Percentiles rank a stretch among this genome's conserved stretches.
Conservation (phyloP, 2,329 filamentous ascomycete genomes). For the Zymoseptoria passerinii region DNA sequence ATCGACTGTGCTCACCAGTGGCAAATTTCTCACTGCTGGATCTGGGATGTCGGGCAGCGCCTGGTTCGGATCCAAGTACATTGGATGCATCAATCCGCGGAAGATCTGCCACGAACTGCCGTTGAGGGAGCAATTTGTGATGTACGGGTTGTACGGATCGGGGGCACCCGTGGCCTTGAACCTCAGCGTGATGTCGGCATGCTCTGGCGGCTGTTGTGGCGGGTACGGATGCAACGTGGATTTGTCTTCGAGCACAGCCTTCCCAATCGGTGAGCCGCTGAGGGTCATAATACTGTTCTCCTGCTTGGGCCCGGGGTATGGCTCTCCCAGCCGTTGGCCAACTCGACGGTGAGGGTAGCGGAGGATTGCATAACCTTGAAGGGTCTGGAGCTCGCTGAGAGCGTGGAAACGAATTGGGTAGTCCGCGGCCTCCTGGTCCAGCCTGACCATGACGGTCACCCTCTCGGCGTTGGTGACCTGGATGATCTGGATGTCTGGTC, state of each 20-base stretch:
- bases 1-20: not conserved
- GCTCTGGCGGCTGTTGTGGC: slow-evolving; percentile 1
- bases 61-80: slow-evolving; percentile 6
- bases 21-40: slow-evolving; percentile 7
- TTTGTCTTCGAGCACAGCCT: slow-evolving; percentile 3
- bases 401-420: slow-evolving; percentile 15
- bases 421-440: slow-evolving; percentile 10
- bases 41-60: slow-evolving; percentile 9
- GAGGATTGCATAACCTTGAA: slow-evolving; percentile 14
- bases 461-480: slow-evolving; percentile 11
- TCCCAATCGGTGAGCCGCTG: slow-evolving; percentile 9
- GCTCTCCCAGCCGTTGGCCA: slow-evolving; percentile 7
- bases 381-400: slow-evolving; percentile 11
- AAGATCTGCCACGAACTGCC: slow-evolving; percentile 16
- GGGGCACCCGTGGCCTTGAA: slow-evolving; percentile 15
- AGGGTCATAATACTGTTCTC: slow-evolving; percentile 8
- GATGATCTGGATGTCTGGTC: not conserved
- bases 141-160: slow-evolving; percentile 13
- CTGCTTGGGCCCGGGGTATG: slow-evolving; percentile 10
- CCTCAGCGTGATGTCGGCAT: slow-evolving; percentile 11
- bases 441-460: slow-evolving; percentile 12
- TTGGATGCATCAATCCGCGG: slow-evolving; percentile 11
- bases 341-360: slow-evolving; percentile 10
- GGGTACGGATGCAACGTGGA: slow-evolving; percentile 8
- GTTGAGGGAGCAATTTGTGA: slow-evolving; percentile 19